Percentiles rank a stretch among this genome's conserved stretches.
Evolutionary conservation across 2,329 filamentous ascomycete species (phyloP).

Genomic region (Lanzia echinophila): DNA sequence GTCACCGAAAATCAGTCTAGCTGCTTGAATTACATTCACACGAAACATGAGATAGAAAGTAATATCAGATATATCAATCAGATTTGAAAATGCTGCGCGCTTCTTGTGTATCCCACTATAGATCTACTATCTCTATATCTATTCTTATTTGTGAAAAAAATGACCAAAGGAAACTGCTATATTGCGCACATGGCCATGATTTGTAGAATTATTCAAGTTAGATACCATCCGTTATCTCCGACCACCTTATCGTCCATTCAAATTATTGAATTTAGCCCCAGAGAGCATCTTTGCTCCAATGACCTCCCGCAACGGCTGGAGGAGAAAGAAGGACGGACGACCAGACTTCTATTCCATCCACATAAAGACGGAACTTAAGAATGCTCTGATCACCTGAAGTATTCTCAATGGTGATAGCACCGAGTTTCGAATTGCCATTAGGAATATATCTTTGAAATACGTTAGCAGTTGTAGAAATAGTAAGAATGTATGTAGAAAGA

Average conservation of each 20-base stretch:
- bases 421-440: conserved; percentile 83
- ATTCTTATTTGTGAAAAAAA: no score
- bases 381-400: conserved; percentile 60
- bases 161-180: no score
- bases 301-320: conserved; percentile 26
- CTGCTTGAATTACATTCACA: no score
- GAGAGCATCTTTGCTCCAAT: conserved; percentile 26
- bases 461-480: conserved; percentile 18
- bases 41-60: no score
- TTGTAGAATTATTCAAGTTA: neutral
- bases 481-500: conserved; percentile 18
- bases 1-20: no score
- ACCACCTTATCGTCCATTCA: neutral
- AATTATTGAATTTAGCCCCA: conserved; percentile 22
- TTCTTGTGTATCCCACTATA: no score
- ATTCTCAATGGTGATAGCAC: conserved; percentile 70
- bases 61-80: no score
- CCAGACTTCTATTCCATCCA: conserved; percentile 78
- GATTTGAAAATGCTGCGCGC: no score
- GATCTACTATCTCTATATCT: no score
- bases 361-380: conserved; percentile 72
- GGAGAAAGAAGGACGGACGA: conserved; percentile 50
- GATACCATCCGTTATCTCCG: neutral
- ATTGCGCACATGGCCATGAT: no score
- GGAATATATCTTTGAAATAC: conserved; percentile 58